These are phyloP conservation scores for Glycyrrhiza uralensis DNA, from an alignment of 306 rosid genomes.

Conservation along the genomic window DNA sequence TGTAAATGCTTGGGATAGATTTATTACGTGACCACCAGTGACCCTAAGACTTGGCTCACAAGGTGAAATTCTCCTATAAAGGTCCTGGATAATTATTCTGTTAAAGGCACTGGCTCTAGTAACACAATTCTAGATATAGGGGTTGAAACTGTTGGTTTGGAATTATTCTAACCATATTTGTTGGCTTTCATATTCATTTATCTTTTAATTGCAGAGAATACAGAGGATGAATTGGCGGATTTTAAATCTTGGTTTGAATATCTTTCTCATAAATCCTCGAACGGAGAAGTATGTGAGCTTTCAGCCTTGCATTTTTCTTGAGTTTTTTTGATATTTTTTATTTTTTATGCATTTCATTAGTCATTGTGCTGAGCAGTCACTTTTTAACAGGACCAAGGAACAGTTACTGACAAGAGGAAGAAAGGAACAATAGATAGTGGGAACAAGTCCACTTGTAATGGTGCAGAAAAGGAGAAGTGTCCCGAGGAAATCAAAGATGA, in stretches of 20 bases:
- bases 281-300: constrained; percentile 49
- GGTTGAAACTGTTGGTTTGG: not conserved
- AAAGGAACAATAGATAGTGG: constrained; percentile 22
- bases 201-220: constrained; percentile 41
- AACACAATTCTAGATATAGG: not conserved
- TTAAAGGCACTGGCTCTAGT: not conserved
- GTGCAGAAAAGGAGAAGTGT: constrained; percentile 26
- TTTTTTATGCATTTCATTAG: constrained; percentile 22
- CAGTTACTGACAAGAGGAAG: constrained; percentile 14
- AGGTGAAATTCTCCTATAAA: not conserved
- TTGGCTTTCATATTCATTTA: constrained; percentile 1
- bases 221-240: constrained; percentile 61
- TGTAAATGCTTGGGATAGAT: not conserved
- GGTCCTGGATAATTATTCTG: not conserved
- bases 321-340: constrained; percentile 24
- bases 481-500: constrained; percentile 33
- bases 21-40: not conserved
- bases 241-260: constrained; percentile 49
- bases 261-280: constrained; percentile 27
- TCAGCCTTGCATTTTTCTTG: constrained; percentile 8
- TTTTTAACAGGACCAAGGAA: constrained; percentile 44
- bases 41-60: constrained; percentile 6
- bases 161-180: not conserved
- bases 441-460: constrained; percentile 16
- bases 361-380: constrained; percentile 20